A percentile compares a stretch with the other conserved stretches of the same genome.
Evolutionary conservation across 2,329 filamentous ascomycete genomes (phyloP).

Genomic region (Diaporthe aspalathi): DNA sequence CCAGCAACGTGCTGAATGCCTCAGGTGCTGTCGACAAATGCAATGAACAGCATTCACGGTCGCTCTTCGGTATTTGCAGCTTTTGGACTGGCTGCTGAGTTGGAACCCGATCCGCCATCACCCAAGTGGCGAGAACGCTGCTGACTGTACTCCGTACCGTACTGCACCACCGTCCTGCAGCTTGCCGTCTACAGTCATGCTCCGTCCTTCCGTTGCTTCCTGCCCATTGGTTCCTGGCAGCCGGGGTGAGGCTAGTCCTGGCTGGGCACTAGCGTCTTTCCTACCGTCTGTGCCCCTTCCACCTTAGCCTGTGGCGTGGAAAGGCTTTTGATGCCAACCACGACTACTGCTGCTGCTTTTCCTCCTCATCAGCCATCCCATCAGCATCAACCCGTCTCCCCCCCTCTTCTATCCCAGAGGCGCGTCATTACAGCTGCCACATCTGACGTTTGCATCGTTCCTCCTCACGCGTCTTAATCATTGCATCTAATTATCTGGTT

Average conservation of each 20-base stretch:
- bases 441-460: background rate
- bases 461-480: constrained; percentile 9
- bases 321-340: constrained; percentile 37
- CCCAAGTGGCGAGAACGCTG: no score
- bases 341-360: constrained; percentile 24
- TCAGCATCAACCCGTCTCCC: constrained; percentile 20
- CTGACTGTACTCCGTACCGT: background rate
- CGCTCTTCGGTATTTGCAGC: background rate
- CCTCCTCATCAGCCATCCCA: constrained; percentile 28
- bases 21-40: background rate
- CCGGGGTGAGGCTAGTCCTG: constrained; percentile 15
- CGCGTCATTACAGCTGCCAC: constrained; percentile 26
- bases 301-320: constrained; percentile 34
- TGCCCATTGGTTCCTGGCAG: constrained; percentile 1
- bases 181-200: no score
- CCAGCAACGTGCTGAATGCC: background rate
- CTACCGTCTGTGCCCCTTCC: constrained; percentile 22
- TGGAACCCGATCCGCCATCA: no score
- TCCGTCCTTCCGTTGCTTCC: background rate
- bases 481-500: constrained; percentile 18
- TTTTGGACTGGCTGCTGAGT: no score
- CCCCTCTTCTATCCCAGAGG: constrained; percentile 3
- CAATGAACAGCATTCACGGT: background rate
- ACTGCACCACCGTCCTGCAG: background rate
- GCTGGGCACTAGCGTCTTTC: constrained; percentile 20